Base-by-base conservation (phyloP, 129 eudicot species). In the Tagetes patula region DNA sequence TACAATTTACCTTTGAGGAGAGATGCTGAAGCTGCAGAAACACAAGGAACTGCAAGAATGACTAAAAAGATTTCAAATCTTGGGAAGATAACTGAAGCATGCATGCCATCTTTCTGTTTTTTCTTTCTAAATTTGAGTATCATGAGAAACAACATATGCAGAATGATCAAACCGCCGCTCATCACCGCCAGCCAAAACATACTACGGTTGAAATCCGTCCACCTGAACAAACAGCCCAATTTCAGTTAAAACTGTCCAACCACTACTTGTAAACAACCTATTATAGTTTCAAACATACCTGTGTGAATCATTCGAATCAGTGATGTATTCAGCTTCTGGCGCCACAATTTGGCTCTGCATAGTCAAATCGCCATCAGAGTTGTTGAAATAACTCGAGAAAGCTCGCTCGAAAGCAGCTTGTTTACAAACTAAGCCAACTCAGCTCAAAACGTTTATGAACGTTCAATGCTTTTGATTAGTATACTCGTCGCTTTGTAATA, bases 111-210 rank as follows among this genome's bases (percentile, higher is more conserved):
- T 32, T 60, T 33, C 42, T 60, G 41, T 4, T 60, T 60, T 34
- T 60, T 34, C 42, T 60, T 60, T 10, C 65, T 60, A 10, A 60
- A 4, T 60, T 11, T 34, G 20, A 60, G 65, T 60, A 60, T 33
- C 13, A 60, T 6, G 6, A 60, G 65, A 13, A 60, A 34, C 65
- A 60, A 33, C 1, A 60, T 33, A 60, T 60, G 65, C 27, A 60
- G 42, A 60, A 60, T 12, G 4, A 60, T 81, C 79, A 86, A 83
- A 81, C 92, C 81, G 50, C 86, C 91, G 33, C 90, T 71, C 8
- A 93, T 84, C 33, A 86, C 73, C 7, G 89, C 96, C 64, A 93
- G 71, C 98, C 96, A 93, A 75, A 93, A 93, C 96, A 93, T 86
- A 84, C 87, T 87, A 71, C 92, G 70, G 47, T 81, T 75, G 81